Conservation (phyloP, 768 basidiomycete species). For the Gelatoporia subvermispora region DNA sequence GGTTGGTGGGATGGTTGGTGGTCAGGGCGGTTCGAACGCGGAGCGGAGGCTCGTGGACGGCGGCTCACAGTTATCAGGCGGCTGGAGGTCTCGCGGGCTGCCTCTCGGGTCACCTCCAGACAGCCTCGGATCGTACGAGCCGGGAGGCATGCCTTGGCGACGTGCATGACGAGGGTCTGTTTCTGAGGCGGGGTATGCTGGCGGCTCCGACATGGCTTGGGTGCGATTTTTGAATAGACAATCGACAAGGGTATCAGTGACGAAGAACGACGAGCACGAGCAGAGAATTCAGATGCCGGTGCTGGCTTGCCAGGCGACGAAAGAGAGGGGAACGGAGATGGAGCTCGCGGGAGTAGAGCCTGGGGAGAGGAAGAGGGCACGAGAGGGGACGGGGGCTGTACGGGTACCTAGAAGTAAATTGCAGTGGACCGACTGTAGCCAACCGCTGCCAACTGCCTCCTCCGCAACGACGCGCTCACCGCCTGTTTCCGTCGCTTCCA, state of each 20-base stretch:
- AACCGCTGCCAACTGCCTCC: background rate
- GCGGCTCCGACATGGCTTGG: conserved; percentile 13
- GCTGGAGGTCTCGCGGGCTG: too few species aligned
- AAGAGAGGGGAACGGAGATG: background rate
- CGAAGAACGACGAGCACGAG: background rate
- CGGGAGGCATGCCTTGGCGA: conserved; percentile 11
- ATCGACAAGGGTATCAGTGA: background rate
- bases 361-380: too few species aligned
- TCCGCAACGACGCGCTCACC: background rate
- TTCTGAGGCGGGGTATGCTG: conserved; percentile 6
- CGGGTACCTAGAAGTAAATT: too few species aligned
- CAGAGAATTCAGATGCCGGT: too few species aligned
- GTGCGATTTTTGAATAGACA: background rate
- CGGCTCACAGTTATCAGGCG: conserved; percentile 15
- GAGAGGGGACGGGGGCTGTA: too few species aligned
- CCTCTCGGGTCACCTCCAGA: too few species aligned
- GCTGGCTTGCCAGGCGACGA: background rate
- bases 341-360: too few species aligned
- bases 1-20: background rate
- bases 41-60: background rate
- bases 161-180: conserved; percentile 7
- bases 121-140: conserved; percentile 6
- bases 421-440: too few species aligned
- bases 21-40: background rate
- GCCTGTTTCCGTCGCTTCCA: background rate